Base-by-base conservation (phyloP, 139 green algal genomes). In the Asterochloris sp. region DNA sequence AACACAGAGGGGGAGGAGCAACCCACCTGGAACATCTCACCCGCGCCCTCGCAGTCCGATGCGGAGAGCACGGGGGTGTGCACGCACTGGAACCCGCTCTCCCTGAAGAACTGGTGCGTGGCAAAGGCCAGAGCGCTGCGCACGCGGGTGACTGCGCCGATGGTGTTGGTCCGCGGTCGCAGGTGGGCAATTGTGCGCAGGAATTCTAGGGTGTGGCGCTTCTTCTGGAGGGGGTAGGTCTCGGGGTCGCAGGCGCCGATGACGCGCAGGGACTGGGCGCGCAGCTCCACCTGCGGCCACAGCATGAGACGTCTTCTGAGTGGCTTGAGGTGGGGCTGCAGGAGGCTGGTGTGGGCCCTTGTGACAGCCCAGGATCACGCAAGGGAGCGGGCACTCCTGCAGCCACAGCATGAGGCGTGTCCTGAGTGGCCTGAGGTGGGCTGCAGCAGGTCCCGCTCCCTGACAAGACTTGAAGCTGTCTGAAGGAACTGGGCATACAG, bases 1-100 rank as follows among this genome's bases (percentile, higher is more conserved):
- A 54, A 54, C 2, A 54, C 38, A 54, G 6, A 54, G 38, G n/a
- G 12, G 11, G 54, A 66, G 74, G 88, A 66, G 13, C 77, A 77
- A 61, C 90, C 64, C 47, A 97, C 96, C 91, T 98, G 95, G 89
- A 99, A 99, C 95, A 99, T 98, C 91, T 99, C 97, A 19, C 97
- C 97, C 17, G 97, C 97, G 28, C 97, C 97, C 88, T 99, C 97
- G 83, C 93, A 98, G 87, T 99, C 97, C 38, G 83, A 91, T 54
- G 94, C 92, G 16, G 95, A 99, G 78, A 99, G 93, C 74, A 99
- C 94, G 77, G 97, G 97, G 61, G 96, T 98, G 92, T 99, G 96
- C 81, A 99, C 92, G 79, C 99, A 99, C 82, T 97, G 87, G 84
- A 99, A 99, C 80, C 93, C 94, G 67, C 94, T 17, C 26, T 71